A percentile compares a stretch with the other conserved stretches of the same genome.
These are phyloP conservation scores for Chaetoscypha palmicola DNA, from an alignment of 2,329 filamentous ascomycete species.

Conservation along the genomic window DNA sequence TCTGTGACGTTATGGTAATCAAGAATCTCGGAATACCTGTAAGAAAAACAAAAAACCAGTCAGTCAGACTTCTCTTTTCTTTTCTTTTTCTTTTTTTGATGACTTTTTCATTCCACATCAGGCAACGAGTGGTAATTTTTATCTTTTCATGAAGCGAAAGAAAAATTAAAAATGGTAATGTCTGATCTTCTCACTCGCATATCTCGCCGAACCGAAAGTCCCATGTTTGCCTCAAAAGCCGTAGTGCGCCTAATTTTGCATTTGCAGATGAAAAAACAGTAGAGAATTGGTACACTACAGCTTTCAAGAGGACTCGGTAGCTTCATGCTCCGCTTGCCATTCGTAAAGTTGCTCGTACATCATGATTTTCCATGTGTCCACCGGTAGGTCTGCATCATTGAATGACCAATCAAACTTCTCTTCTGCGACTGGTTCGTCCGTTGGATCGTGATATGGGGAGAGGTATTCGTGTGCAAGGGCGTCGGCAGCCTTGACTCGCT, in stretches of 20 bases:
- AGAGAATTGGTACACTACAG: conserved; percentile 14
- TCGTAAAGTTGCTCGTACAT: conserved; percentile 59
- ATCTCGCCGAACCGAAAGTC: no score
- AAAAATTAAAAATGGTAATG: no score
- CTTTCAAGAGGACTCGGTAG: conserved; percentile 16
- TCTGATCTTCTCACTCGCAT: no score
- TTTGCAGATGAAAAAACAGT: conserved; percentile 5
- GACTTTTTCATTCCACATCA: no score
- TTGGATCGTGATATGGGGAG: conserved; percentile 92
- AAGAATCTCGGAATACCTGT: conserved; percentile 95
- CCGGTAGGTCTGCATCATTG: conserved; percentile 93
- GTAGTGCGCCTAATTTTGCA: conserved; percentile 4
- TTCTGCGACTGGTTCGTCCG: conserved; percentile 88
- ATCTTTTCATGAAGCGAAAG: no score
- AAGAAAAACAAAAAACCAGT: conserved; percentile 27
- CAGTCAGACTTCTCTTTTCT: conserved; percentile 26
- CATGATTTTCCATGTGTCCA: conserved; percentile 99
- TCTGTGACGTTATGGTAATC: conserved; percentile 83
- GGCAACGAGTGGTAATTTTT: no score
- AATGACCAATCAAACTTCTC: conserved; percentile 99
- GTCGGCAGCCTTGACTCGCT: conserved; percentile 79
- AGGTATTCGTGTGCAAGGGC: conserved; percentile 91
- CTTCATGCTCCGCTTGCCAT: conserved; percentile 20
- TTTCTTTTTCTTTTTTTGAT: conserved; percentile 4
- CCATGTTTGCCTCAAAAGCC: conserved; percentile 3